Base-by-base conservation (phyloP, 2,329 filamentous ascomycete genomes). In the Trichoderma cornu-damae region DNA sequence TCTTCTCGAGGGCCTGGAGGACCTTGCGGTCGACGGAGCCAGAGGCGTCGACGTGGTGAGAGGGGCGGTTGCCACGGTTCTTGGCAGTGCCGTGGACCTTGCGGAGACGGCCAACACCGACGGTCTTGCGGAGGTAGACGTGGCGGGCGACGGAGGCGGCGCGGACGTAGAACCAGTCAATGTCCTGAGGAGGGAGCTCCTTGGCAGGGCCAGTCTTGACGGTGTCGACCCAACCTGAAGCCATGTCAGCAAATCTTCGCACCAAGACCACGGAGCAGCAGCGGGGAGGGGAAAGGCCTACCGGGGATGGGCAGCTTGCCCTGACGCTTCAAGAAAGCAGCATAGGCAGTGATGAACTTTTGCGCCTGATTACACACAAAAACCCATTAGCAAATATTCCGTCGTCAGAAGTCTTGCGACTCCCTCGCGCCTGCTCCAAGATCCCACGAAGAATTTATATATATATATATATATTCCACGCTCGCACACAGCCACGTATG, bases 111-210 rank as follows among this genome's bases (percentile, higher is more conserved):
- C 94, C 94, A 69, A 99, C 90, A 84, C 94, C 94, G 75, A 99
- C 92, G 64, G 92, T 96, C 86, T 99, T 99, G 82, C 94, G 89
- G 77, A 99, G 84, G 85, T 99, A 99, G 83, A 99, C 87, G 84
- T 97, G 93, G 74, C 92, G 91, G 73, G 94, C 94, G 75, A 99
- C 88, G 67, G 93, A 86, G 70, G 94, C 94, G 71, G 93, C 92
- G 74, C 94, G 92, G 75, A 86, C 77, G 79, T 86, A 89, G 83
- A 86, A 95, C 94, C 94, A 99, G 85, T 99, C 94, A 75, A 92
- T 90, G 78, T 92, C 88, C 86, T 97, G 92, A 73, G 93, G 94
- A 73, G 93, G 93, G 70, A 99, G 89, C 84, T 99, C 94, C 81
- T 96, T 96, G 76, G 89, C 88, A 75, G 87, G 84, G 72, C 90